phyloP scores from a whole-genome alignment of 1,284 basidiomycete genomes.

The Wolfiporia cocos region DNA sequence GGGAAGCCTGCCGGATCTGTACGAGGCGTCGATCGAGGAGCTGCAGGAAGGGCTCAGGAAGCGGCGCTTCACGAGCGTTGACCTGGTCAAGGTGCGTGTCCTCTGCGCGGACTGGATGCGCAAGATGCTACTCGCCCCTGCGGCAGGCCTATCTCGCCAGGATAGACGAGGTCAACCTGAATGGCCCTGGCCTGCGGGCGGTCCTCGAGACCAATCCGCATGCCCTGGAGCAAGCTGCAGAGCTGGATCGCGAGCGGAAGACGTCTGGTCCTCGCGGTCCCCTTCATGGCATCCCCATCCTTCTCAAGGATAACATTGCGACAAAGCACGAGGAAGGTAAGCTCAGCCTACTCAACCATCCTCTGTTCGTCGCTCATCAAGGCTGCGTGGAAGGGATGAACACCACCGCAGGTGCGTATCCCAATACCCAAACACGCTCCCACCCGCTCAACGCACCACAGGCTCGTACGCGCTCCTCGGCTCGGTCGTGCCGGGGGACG shows the following conservation, averaged over 20 bases:
- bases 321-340: constrained; percentile 29
- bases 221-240: constrained; percentile 45
- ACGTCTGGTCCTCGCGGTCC: constrained; percentile 39
- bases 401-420: constrained; percentile 37
- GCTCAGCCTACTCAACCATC: not conserved
- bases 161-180: constrained; percentile 64
- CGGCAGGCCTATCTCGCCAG: constrained; percentile 60
- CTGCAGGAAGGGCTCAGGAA: constrained; percentile 31
- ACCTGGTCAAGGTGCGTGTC: constrained; percentile 33
- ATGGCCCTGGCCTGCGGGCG: constrained; percentile 54
- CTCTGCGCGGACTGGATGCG: not conserved
- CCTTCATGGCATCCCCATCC: constrained; percentile 66
- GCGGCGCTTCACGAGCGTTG: constrained; percentile 33
- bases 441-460: constrained; percentile 10
- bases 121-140: not conserved
- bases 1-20: constrained; percentile 30
- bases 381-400: constrained; percentile 52
- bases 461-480: constrained; percentile 53
- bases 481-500: constrained; percentile 57
- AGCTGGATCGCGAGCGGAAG: constrained; percentile 48
- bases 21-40: constrained; percentile 36
- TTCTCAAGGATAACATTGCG: constrained; percentile 69
- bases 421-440: not conserved
- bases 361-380: not conserved
- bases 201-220: constrained; percentile 60